These are phyloP conservation scores for Trichoderma afroharzianum DNA, from an alignment of 2,329 filamentous ascomycete genomes.

Conservation along the genomic window DNA sequence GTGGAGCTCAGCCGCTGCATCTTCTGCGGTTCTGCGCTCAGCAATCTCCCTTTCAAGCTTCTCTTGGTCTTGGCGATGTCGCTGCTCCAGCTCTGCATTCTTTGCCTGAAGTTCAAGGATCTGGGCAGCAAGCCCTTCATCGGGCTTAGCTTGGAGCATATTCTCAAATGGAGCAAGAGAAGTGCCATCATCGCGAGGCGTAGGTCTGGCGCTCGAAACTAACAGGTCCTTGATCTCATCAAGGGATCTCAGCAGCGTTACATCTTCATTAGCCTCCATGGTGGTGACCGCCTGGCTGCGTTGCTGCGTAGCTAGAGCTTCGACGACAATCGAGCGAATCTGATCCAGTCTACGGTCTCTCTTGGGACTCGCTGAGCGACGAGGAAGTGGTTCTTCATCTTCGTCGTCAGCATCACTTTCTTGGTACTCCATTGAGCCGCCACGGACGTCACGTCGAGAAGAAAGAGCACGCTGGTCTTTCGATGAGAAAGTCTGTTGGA, in stretches of 20 bases:
- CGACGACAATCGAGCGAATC: conserved; percentile 68
- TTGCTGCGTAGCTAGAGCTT: conserved; percentile 64
- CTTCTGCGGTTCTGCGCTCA: conserved; percentile 50
- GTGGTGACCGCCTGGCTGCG: conserved; percentile 35
- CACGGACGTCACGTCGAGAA: conserved; percentile 58
- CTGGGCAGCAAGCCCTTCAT: conserved; percentile 51
- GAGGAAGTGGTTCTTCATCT: conserved; percentile 66
- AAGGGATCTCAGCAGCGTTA: conserved; percentile 63
- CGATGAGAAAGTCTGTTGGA: conserved; percentile 65
- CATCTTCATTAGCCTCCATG: conserved; percentile 35
- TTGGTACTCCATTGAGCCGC: conserved; percentile 63
- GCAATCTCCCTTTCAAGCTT: conserved; percentile 48
- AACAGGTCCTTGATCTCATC: conserved; percentile 56
- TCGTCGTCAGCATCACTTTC: conserved; percentile 95
- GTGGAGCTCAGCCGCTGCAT: conserved; percentile 49
- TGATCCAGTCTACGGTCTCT: conserved; percentile 79
- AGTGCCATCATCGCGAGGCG: not conserved
- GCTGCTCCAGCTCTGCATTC: conserved; percentile 58
- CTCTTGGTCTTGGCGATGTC: conserved; percentile 44
- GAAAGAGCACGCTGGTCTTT: conserved; percentile 55
- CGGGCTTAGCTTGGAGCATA: conserved; percentile 36
- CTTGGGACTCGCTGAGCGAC: conserved; percentile 72
- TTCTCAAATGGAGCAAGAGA: conserved; percentile 1
- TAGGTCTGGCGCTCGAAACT: conserved; percentile 16
- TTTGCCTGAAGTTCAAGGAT: conserved; percentile 58